These are phyloP conservation scores for Microdochium bolleyi DNA, from an alignment of 2,329 filamentous ascomycete species.

Conservation along the genomic window DNA sequence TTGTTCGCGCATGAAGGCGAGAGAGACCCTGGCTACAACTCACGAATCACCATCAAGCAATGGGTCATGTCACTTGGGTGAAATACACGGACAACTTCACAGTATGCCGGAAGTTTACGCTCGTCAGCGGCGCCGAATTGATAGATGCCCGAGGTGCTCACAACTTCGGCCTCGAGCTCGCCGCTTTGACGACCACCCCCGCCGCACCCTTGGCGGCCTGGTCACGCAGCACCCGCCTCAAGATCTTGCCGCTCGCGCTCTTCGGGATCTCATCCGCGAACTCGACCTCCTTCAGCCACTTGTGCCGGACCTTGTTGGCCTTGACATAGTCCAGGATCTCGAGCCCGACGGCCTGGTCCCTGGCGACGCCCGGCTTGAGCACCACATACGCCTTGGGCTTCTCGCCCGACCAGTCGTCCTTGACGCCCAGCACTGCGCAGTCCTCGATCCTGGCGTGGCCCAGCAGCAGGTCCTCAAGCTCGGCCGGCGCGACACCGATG, in stretches of 20 bases:
- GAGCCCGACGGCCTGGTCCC: slow-evolving; percentile 20
- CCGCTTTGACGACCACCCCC: neutral
- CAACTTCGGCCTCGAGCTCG: neutral
- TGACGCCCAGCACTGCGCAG: slow-evolving; percentile 44
- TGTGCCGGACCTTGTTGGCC: slow-evolving; percentile 45
- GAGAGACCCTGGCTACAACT: too few relatives aligned
- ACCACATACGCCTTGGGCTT: slow-evolving; percentile 50
- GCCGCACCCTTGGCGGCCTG: neutral
- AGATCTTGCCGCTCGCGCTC: slow-evolving; percentile 53
- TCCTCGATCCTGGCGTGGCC: slow-evolving; percentile 49
- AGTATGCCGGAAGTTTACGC: too few relatives aligned
- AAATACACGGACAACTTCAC: too few relatives aligned
- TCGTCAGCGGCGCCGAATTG: too few relatives aligned
- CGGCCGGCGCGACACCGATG: slow-evolving; percentile 53
- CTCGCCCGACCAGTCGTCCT: slow-evolving; percentile 47
- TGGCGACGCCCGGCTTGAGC: slow-evolving; percentile 19
- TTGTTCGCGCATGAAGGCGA: too few relatives aligned
- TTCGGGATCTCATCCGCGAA: slow-evolving; percentile 49
- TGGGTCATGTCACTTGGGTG: too few relatives aligned
- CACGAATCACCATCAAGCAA: too few relatives aligned
- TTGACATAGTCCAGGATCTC: slow-evolving; percentile 41
- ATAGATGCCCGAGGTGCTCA: neutral
- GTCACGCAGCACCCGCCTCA: slow-evolving; percentile 37
- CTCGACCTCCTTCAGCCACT: slow-evolving; percentile 43
- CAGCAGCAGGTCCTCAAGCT: slow-evolving; percentile 55